Base-by-base conservation (phyloP, 495 filamentous ascomycete species). In the Tuber microsphaerosporum region DNA sequence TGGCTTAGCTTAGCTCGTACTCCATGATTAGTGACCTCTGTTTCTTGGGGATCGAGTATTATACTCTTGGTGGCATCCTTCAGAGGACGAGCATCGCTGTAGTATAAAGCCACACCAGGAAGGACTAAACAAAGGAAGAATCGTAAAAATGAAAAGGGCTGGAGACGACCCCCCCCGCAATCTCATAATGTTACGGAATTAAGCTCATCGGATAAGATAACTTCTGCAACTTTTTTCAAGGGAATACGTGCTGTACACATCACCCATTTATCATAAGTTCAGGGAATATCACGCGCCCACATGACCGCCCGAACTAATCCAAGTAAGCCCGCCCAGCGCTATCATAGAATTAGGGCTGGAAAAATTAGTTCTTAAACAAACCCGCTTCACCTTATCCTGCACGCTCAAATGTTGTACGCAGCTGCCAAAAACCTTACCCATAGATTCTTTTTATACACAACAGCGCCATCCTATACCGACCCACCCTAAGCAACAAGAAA, bases 391-490 rank as follows among this genome's bases (percentile, higher is more conserved):
- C 26, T 34, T 34, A 14, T 2, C 26, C 26, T 4, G 16, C 31
- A 65, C 26, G n/a, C 1, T 65, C 56, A 65, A 65, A 65, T 34
- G 34, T 34, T 19, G 14, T 65, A 65, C 14, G 56, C 26, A 65
- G 56, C 56, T 12, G 3, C 56, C 56, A 65, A 65, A 65, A 65
- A 65, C 2, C 26, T 5, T 12, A 2, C 3, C 56, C 56, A 17
- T 34, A 65, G 56, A 65, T 65, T 65, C 56, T 16, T 65, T 65
- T 65, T 65, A 65, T 65, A 65, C 56, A 65, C 56, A 65, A 65
- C 26, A 65, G 56, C 56, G 56, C 56, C 56, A 65, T 65, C 56
- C 56, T 65, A 31, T 65, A 65, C 56, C 56, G 14, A 65, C 56
- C 56, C 56, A 34, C 56, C 56, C 26, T 34, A 65, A 65, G 26